Conservation (phyloP, 768 basidiomycete genomes). For the Leucogyrophana mollusca region DNA sequence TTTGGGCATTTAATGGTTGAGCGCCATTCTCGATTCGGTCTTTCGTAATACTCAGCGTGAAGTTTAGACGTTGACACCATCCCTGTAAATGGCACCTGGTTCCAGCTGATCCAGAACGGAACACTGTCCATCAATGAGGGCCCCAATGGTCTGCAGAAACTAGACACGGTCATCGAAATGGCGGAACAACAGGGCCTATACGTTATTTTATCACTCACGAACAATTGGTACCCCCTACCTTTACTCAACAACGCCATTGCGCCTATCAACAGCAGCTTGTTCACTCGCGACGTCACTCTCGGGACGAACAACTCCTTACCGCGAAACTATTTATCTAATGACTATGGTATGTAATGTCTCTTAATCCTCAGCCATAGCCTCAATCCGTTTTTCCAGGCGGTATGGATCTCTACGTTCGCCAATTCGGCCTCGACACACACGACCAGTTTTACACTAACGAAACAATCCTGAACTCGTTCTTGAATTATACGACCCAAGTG, state of each 20-base stretch:
- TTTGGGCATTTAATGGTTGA: conserved; percentile 73
- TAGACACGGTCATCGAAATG: conserved; percentile 55
- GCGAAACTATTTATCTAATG: conserved; percentile 57
- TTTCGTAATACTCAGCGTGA: neutral
- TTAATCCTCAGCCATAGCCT: neutral
- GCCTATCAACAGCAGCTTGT: conserved; percentile 1
- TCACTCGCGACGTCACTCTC: conserved; percentile 23
- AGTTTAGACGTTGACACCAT: conserved; percentile 48
- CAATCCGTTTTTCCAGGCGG: conserved; percentile 41
- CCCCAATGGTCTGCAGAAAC: conserved; percentile 58
- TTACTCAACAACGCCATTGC: conserved; percentile 22
- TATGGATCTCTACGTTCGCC: conserved; percentile 64
- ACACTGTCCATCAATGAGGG: conserved; percentile 56
- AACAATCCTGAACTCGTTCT: conserved; percentile 48
- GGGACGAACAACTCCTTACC: conserved; percentile 41
- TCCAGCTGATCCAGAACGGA: conserved; percentile 59
- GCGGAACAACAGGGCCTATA: conserved; percentile 56
- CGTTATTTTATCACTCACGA: conserved; percentile 56
- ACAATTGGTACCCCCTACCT: conserved; percentile 55
- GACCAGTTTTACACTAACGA: conserved; percentile 60
- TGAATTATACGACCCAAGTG: conserved; percentile 55
- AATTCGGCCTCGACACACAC: conserved; percentile 41
- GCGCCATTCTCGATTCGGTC: neutral
- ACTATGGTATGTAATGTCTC: conserved; percentile 44
- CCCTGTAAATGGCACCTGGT: conserved; percentile 60